Percentiles rank a stretch among this genome's conserved stretches.
Evolutionary conservation across 2,329 filamentous ascomycete species (phyloP).

Genomic region (Botryotinia globosa): DNA sequence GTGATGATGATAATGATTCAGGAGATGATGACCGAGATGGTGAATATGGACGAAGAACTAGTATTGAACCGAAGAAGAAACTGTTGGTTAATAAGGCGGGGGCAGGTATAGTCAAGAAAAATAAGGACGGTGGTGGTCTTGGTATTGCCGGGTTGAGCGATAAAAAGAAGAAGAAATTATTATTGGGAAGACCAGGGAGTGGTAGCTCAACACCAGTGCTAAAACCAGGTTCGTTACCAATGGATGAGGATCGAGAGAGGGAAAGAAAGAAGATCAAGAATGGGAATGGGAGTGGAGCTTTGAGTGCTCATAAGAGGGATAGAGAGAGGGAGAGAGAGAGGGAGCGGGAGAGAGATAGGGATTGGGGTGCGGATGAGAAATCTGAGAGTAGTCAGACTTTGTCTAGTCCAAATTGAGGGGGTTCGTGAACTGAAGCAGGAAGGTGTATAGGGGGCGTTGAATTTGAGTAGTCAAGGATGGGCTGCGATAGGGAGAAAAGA

Average conservation of each 20-base stretch:
- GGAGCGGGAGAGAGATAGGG: slow-evolving; percentile 2
- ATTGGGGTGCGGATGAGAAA: slow-evolving; percentile 17
- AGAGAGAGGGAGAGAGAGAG: slow-evolving; percentile 6
- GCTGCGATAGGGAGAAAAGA: neutral
- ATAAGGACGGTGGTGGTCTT: slow-evolving; percentile 14
- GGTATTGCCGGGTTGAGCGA: neutral
- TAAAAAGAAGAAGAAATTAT: slow-evolving; percentile 26
- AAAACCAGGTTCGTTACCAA: slow-evolving; percentile 15
- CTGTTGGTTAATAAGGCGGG: slow-evolving; percentile 22
- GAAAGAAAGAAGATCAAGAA: slow-evolving; percentile 19
- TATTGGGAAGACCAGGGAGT: slow-evolving; percentile 22
- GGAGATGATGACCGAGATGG: slow-evolving; percentile 35
- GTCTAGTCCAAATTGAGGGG: slow-evolving; percentile 15
- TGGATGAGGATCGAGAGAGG: slow-evolving; percentile 13
- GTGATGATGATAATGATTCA: slow-evolving; percentile 30
- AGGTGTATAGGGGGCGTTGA: neutral
- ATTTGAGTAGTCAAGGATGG: neutral
- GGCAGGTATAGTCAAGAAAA: slow-evolving; percentile 22
- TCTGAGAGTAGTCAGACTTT: slow-evolving; percentile 21
- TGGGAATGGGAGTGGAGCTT: neutral
- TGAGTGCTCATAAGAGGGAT: slow-evolving; percentile 2
- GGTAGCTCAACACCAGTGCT: slow-evolving; percentile 15
- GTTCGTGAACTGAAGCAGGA: neutral
- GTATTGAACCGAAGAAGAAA: slow-evolving; percentile 34
- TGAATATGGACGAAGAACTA: slow-evolving; percentile 31